These are phyloP conservation scores for Oryza nivara DNA, from an alignment of 176 grass and related monocot genomes.

Conservation along the genomic window DNA sequence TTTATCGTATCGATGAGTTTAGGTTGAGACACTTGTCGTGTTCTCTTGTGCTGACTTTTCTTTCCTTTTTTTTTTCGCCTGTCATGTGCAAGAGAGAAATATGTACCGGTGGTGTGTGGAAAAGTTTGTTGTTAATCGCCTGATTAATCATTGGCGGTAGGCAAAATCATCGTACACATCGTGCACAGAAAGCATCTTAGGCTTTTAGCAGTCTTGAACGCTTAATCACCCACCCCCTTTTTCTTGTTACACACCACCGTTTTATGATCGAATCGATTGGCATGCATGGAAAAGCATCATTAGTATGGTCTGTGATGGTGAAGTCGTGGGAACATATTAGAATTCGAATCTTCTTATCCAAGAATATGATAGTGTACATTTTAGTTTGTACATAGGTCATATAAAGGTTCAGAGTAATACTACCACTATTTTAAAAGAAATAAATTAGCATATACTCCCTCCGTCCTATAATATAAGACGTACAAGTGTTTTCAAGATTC, in stretches of 20 bases:
- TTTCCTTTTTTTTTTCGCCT: background rate
- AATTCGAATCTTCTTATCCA: no score
- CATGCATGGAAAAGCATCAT: no score
- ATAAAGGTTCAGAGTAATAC: no score
- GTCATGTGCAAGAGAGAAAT: background rate
- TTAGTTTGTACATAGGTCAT: no score
- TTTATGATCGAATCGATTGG: background rate
- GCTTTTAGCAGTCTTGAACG: background rate
- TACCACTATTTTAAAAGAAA: no score
- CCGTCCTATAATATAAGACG: no score
- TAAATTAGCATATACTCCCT: no score
- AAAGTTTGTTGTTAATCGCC: background rate
- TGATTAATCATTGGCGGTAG: background rate
- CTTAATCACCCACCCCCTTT: background rate
- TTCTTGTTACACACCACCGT: background rate
- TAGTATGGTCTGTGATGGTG: no score
- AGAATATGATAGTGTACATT: no score
- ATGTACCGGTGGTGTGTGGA: background rate
- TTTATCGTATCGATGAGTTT: background rate
- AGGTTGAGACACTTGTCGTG: slow-evolving; percentile 17
- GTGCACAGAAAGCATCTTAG: background rate
- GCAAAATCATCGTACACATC: background rate
- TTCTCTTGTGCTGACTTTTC: background rate
- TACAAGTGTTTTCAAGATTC: no score
- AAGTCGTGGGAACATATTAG: no score